A percentile compares a stretch with the other conserved stretches of the same genome.
Conservation (phyloP, 192 early-diverging fungal species). For the Coemansia sp. region DNA sequence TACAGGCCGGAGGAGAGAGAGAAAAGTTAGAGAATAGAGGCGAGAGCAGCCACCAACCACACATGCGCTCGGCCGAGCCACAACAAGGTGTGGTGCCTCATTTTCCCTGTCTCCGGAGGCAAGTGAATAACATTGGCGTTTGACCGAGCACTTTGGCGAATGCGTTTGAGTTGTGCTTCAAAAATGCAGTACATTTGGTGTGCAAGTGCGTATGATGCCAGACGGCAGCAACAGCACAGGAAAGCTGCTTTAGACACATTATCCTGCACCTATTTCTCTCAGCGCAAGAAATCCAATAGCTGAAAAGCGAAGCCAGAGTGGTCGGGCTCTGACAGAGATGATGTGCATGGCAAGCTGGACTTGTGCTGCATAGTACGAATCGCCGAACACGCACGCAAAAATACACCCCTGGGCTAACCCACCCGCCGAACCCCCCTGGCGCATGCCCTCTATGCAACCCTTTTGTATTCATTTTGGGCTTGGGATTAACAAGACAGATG, state of each 20-base stretch:
- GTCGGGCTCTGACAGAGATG: background rate
- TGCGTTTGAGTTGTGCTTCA: background rate
- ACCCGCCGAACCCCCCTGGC: slow-evolving; percentile 6
- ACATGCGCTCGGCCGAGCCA: background rate
- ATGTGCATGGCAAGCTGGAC: background rate
- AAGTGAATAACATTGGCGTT: background rate
- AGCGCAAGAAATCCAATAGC: background rate
- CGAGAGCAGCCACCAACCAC: background rate
- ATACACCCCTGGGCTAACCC: background rate
- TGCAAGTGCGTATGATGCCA: background rate
- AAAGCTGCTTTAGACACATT: background rate
- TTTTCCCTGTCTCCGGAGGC: background rate
- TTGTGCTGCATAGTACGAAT: slow-evolving; percentile 1
- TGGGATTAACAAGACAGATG: background rate
- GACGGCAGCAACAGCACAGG: background rate
- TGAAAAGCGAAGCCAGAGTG: slow-evolving; percentile 2
- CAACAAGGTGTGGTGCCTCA: background rate
- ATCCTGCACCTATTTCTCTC: background rate
- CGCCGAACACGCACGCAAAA: background rate
- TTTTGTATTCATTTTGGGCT: background rate
- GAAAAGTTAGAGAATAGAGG: background rate
- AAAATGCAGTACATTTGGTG: background rate
- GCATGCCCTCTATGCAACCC: background rate
- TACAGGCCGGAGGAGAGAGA: background rate
- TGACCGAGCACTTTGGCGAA: background rate